Conservation (phyloP, 108 stramenopile species). For the Cyclotella choctawhatcheeana region DNA sequence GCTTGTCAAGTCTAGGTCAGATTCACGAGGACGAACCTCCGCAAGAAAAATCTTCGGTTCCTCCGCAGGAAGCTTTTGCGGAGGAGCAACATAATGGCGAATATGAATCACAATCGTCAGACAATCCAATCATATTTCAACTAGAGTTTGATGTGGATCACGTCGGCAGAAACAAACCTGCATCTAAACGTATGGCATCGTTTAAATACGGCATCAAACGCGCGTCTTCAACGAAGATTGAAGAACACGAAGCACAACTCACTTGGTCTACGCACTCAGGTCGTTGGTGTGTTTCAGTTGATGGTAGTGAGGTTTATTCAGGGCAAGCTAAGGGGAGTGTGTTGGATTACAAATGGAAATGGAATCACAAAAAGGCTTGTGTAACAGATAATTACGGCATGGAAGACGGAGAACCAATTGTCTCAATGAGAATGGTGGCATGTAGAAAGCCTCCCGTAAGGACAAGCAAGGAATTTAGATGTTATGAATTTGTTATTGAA, state of each 20-base stretch:
- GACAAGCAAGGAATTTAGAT: conserved; percentile 40
- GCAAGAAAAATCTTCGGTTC: neutral
- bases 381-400: conserved; percentile 6
- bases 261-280: conserved; percentile 48
- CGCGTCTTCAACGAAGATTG: conserved; percentile 1
- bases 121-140: conserved; percentile 21
- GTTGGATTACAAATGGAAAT: conserved; percentile 40
- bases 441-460: conserved; percentile 45
- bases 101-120: neutral
- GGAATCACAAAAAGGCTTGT: conserved; percentile 28
- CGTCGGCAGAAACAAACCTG: conserved; percentile 39
- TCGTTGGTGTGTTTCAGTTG: conserved; percentile 29
- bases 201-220: conserved; percentile 36
- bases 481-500: conserved; percentile 46
- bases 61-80: neutral
- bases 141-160: conserved; percentile 42
- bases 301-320: conserved; percentile 31
- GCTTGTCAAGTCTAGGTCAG: neutral
- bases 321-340: conserved; percentile 31
- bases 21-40: neutral
- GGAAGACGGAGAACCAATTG: conserved; percentile 3
- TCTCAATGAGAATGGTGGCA: conserved; percentile 30
- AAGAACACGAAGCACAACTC: conserved; percentile 32
- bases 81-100: neutral
- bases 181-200: conserved; percentile 34